phyloP scores from a whole-genome alignment of 2,329 filamentous ascomycete genomes.

The Fusarium torreyae region DNA sequence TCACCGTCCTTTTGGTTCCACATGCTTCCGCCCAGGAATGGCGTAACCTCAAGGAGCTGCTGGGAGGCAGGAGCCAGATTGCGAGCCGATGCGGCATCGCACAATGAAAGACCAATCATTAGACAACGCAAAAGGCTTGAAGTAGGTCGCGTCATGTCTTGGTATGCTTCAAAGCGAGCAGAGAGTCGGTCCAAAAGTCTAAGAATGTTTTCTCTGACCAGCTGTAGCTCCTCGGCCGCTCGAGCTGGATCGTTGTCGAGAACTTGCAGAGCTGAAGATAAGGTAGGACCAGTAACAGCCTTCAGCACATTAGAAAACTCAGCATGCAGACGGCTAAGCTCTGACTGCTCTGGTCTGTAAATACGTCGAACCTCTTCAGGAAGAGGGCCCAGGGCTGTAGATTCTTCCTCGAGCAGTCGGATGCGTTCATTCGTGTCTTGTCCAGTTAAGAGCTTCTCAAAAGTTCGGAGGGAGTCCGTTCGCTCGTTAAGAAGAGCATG shows the following conservation, averaged over 20 bases:
- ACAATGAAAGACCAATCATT: conserved; percentile 80
- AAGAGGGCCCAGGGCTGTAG: conserved; percentile 74
- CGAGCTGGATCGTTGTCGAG: conserved; percentile 43
- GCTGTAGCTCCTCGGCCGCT: conserved; percentile 59
- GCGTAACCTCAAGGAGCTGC: conserved; percentile 63
- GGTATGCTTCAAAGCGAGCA: conserved; percentile 81
- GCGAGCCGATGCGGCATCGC: conserved; percentile 61
- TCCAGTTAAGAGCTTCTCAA: conserved; percentile 78
- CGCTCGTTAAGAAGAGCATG: conserved; percentile 69
- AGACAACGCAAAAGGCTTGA: conserved; percentile 85
- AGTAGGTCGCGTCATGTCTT: conserved; percentile 85
- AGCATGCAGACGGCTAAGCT: conserved; percentile 80
- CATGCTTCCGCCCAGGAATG: conserved; percentile 69
- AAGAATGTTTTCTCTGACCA: conserved; percentile 71
- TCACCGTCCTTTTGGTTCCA: conserved; percentile 47
- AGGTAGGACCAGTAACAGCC: conserved; percentile 67
- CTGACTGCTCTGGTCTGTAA: conserved; percentile 78
- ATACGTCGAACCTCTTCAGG: conserved; percentile 76
- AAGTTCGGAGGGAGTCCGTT: conserved; percentile 73
- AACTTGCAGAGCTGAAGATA: conserved; percentile 55
- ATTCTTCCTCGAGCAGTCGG: conserved; percentile 73
- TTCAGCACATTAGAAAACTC: conserved; percentile 86
- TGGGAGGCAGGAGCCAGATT: conserved; percentile 55
- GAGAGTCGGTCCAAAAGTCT: conserved; percentile 80
- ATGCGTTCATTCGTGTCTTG: conserved; percentile 78